These are phyloP conservation scores for Castanea sativa DNA, from an alignment of 306 rosid genomes.

Conservation along the genomic window DNA sequence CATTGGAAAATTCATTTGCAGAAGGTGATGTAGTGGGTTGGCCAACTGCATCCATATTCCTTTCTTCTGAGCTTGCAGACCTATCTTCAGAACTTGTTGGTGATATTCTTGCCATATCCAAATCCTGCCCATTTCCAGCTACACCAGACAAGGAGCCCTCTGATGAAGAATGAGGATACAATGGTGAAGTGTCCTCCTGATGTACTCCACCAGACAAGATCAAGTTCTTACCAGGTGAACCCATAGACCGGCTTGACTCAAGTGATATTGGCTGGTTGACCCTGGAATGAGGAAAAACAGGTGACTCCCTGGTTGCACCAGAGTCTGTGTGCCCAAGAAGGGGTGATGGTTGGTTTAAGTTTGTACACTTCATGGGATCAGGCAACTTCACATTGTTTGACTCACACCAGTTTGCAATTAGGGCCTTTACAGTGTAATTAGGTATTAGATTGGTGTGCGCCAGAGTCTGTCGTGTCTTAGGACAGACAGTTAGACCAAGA, in stretches of 20 bases:
- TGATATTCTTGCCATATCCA: constrained; percentile 50
- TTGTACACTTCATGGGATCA: constrained; percentile 49
- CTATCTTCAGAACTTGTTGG: constrained; percentile 56
- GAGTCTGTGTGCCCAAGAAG: constrained; percentile 60
- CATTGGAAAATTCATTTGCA: constrained; percentile 50
- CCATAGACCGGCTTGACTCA: constrained; percentile 56
- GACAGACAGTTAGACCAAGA: constrained; percentile 90
- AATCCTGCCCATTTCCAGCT: constrained; percentile 47
- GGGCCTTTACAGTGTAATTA: constrained; percentile 81
- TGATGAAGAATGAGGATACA: constrained; percentile 74
- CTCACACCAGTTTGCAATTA: constrained; percentile 91
- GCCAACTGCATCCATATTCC: constrained; percentile 49
- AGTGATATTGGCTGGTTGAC: constrained; percentile 55
- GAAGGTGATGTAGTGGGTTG: constrained; percentile 58
- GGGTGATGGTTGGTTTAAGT: constrained; percentile 52
- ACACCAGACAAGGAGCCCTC: constrained; percentile 67
- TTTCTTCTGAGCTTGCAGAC: constrained; percentile 61
- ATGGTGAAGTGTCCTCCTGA: constrained; percentile 58
- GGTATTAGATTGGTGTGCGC: constrained; percentile 76
- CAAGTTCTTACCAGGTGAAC: constrained; percentile 48
- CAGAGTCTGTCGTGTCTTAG: constrained; percentile 90
- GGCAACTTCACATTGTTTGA: constrained; percentile 78
- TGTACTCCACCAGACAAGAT: constrained; percentile 44
- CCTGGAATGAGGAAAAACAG: constrained; percentile 54
- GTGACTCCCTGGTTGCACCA: constrained; percentile 55